These are phyloP conservation scores for Xylaria sp. DNA, from an alignment of 2,329 filamentous ascomycete genomes.

Conservation along the genomic window DNA sequence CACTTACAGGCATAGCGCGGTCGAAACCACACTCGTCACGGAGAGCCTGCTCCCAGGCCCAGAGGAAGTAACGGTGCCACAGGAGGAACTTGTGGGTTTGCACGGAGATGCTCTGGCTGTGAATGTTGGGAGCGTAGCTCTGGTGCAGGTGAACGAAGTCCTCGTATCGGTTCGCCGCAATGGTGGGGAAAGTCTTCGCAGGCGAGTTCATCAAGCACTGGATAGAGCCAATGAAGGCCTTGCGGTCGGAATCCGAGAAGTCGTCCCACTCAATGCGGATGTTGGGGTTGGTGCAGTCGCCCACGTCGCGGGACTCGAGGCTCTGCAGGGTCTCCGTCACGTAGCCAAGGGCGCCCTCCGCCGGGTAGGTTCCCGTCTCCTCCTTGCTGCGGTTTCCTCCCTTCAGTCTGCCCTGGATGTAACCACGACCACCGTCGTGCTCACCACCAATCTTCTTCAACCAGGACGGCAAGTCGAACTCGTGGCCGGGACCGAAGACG, in stretches of 20 bases:
- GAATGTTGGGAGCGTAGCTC: conserved; percentile 30
- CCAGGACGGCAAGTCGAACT: conserved; percentile 12
- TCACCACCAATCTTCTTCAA: conserved; percentile 2
- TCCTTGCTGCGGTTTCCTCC: background rate
- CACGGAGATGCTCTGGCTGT: conserved; percentile 28
- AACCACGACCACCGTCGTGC: background rate
- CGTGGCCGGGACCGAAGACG: conserved; percentile 22
- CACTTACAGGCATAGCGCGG: conserved; percentile 26
- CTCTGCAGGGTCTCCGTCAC: conserved; percentile 1
- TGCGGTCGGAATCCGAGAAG: conserved; percentile 29
- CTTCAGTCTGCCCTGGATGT: background rate
- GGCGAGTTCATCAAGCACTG: conserved; percentile 27
- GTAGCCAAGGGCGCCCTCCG: background rate
- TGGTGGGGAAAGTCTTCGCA: background rate
- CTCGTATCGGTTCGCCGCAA: conserved; percentile 29
- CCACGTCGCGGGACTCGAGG: conserved; percentile 7
- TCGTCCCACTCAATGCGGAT: conserved; percentile 32
- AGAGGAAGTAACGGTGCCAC: conserved; percentile 34
- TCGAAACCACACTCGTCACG: conserved; percentile 33
- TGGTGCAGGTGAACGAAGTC: conserved; percentile 33
- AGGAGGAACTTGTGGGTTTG: conserved; percentile 32
- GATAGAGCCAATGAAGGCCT: conserved; percentile 28
- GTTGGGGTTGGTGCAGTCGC: conserved; percentile 28
- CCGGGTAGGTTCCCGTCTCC: background rate
- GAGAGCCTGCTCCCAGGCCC: conserved; percentile 29